These are phyloP conservation scores for Blastocystis sp. DNA, from an alignment of 352 stramenopile genomes.

Conservation along the genomic window DNA sequence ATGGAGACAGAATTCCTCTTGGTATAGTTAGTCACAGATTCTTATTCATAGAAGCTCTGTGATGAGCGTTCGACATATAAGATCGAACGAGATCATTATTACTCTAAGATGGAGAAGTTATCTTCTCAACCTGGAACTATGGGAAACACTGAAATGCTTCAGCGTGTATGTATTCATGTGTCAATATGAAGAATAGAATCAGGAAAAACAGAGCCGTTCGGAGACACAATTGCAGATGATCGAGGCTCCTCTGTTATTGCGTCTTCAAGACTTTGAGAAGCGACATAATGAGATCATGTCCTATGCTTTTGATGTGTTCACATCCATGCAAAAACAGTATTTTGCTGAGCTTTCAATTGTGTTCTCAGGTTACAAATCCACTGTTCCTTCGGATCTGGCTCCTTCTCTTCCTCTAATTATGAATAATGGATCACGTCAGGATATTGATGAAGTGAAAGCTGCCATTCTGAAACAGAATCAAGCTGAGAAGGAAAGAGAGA, in stretches of 20 bases:
- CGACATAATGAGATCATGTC: constrained; percentile 49
- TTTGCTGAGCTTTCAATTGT: not conserved
- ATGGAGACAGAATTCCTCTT: not conserved
- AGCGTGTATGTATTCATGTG: not conserved
- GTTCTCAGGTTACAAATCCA: not conserved
- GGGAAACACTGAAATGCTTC: not conserved
- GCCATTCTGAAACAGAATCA: constrained; percentile 33
- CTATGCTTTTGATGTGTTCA: constrained; percentile 9
- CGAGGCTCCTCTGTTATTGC: constrained; percentile 40
- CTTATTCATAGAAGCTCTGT: constrained; percentile 14
- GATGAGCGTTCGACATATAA: constrained; percentile 45
- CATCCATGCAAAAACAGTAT: constrained; percentile 2
- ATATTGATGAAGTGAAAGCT: constrained; percentile 41
- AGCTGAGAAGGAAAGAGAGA: not conserved
- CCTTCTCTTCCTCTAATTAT: constrained; percentile 35
- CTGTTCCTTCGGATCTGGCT: not conserved
- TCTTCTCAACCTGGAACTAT: too few species aligned
- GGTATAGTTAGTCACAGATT: not conserved
- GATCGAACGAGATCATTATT: constrained; percentile 51
- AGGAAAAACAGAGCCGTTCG: constrained; percentile 28
- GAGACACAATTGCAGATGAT: constrained; percentile 57
- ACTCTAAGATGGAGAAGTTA: constrained; percentile 56
- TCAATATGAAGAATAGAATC: not conserved
- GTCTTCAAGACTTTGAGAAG: constrained; percentile 30
- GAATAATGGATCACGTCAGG: constrained; percentile 13